phyloP scores from a whole-genome alignment of 1,139 yeast genomes.

The Eremothecium coryli region DNA sequence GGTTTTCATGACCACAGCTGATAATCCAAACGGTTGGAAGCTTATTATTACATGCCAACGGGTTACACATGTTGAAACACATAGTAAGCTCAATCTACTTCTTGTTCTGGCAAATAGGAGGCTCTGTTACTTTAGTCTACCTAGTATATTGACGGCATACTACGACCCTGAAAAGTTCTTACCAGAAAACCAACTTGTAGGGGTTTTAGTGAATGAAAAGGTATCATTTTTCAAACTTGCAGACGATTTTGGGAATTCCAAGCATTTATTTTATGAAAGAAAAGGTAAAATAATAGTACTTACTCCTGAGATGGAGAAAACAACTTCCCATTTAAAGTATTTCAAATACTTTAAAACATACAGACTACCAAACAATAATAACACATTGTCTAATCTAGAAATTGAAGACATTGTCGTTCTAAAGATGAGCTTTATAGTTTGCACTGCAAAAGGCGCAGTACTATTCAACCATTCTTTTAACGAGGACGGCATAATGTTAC shows the following conservation, averaged over 20 bases:
- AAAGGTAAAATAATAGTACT: conserved; percentile 31
- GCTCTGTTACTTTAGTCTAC: conserved; percentile 53
- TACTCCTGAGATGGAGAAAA: conserved; percentile 40
- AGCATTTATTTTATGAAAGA: conserved; percentile 47
- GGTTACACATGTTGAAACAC: conserved; percentile 53
- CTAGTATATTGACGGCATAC: conserved; percentile 32
- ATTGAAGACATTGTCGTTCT: conserved; percentile 50
- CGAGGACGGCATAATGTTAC: conserved; percentile 44
- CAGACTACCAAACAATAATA: conserved; percentile 26
- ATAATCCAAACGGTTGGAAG: conserved; percentile 42
- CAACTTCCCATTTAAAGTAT: conserved; percentile 45
- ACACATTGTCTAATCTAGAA: conserved; percentile 43
- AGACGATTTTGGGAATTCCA: conserved; percentile 50
- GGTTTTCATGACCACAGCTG: conserved; percentile 27
- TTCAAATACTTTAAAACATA: conserved; percentile 43
- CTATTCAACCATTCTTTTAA: conserved; percentile 47
- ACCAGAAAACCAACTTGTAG: conserved; percentile 26
- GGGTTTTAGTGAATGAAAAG: conserved; percentile 31
- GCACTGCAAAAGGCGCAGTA: conserved; percentile 62
- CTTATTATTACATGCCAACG: conserved; percentile 46
- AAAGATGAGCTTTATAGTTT: conserved; percentile 55
- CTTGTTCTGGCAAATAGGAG: conserved; percentile 51
- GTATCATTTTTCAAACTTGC: conserved; percentile 52
- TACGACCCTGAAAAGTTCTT: conserved; percentile 25
- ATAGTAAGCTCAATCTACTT: conserved; percentile 49